Evolutionary conservation across 176 grass and related monocot genomes (phyloP).

Genomic region (Zoysia japonica): DNA sequence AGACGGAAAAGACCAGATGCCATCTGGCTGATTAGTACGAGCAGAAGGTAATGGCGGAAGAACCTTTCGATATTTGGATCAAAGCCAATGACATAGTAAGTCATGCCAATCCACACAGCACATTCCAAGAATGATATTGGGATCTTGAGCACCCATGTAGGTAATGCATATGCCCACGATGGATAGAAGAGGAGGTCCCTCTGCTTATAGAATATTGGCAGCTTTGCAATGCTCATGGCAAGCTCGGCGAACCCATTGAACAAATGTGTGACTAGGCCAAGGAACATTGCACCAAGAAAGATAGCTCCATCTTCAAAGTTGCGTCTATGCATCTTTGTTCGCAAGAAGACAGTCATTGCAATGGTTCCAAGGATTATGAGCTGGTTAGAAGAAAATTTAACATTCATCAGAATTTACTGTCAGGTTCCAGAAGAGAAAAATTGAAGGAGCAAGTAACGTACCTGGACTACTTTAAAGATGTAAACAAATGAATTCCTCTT

Average conservation of each 20-base stretch:
- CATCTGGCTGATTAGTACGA: constrained; percentile 91
- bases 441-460: constrained; percentile 25
- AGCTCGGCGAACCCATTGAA: constrained; percentile 95
- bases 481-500: constrained; percentile 97
- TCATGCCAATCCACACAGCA: constrained; percentile 80
- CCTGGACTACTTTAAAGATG: constrained; percentile 93
- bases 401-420: background rate
- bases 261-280: constrained; percentile 91
- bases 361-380: constrained; percentile 92
- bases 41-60: constrained; percentile 86
- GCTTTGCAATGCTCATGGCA: constrained; percentile 82
- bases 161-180: constrained; percentile 85
- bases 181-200: constrained; percentile 92
- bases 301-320: constrained; percentile 70
- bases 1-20: constrained; percentile 89
- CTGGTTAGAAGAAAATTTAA: constrained; percentile 43
- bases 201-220: constrained; percentile 96
- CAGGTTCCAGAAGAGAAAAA: background rate
- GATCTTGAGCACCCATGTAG: constrained; percentile 91
- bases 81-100: constrained; percentile 93
- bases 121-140: constrained; percentile 91
- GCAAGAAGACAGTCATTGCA: constrained; percentile 89
- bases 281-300: constrained; percentile 86
- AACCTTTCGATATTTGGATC: constrained; percentile 87
- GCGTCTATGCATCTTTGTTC: constrained; percentile 66